Percentiles rank a stretch among this genome's conserved stretches.
Conservation (phyloP, 768 basidiomycete genomes). For the Piloderma croceum region DNA sequence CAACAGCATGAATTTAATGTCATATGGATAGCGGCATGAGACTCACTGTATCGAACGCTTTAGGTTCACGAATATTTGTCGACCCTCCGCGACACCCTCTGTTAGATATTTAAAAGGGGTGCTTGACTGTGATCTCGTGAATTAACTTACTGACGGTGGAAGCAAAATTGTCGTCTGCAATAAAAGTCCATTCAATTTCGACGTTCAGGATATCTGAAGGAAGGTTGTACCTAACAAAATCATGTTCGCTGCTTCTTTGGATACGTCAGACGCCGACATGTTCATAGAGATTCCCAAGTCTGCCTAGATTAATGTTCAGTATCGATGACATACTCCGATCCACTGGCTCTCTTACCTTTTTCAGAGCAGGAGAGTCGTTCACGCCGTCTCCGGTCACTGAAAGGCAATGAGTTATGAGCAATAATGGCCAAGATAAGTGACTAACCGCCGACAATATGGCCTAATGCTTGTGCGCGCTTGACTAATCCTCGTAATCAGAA, state of each 20-base stretch:
- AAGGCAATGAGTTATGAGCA: conserved; percentile 2
- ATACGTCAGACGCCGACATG: conserved; percentile 68
- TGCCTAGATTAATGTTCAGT: conserved; percentile 30
- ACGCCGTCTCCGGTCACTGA: conserved; percentile 65
- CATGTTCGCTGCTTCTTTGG: conserved; percentile 73
- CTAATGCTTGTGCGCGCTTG: conserved; percentile 64
- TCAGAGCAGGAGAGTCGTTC: conserved; percentile 66
- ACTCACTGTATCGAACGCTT: conserved; percentile 65
- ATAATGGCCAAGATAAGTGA: conserved; percentile 17
- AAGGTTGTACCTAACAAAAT: conserved; percentile 50
- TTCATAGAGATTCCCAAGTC: conserved; percentile 75
- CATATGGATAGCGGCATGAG: background rate
- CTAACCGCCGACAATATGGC: conserved; percentile 69
- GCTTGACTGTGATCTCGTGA: no score
- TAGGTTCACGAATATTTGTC: conserved; percentile 64
- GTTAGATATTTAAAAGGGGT: conserved; percentile 4
- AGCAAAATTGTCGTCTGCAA: conserved; percentile 63
- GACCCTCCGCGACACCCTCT: conserved; percentile 67
- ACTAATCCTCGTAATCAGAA: conserved; percentile 32
- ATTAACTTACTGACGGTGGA: conserved; percentile 57
- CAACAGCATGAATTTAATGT: background rate
- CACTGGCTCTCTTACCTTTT: conserved; percentile 36
- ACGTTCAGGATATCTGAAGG: background rate
- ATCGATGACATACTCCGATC: no score
- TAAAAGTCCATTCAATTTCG: background rate